phyloP scores from a whole-genome alignment of 2,329 filamentous ascomycete species.

The Colletotrichum tamarilloi region DNA sequence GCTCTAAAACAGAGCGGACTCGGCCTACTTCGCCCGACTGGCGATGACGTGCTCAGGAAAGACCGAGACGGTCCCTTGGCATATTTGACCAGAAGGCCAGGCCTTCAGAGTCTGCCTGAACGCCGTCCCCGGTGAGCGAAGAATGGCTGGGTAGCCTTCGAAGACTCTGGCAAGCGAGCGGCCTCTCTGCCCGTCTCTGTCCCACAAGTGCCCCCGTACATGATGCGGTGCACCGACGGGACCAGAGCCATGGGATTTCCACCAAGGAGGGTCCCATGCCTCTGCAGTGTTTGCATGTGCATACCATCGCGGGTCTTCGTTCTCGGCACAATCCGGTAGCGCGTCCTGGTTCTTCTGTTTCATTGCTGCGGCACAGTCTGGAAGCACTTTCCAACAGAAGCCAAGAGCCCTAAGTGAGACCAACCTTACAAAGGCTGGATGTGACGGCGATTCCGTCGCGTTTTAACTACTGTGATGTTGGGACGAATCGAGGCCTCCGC shows the following conservation, averaged over 20 bases:
- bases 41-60: conserved; percentile 24
- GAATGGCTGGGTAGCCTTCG: not conserved
- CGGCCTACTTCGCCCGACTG: not conserved
- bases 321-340: not conserved
- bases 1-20: not conserved
- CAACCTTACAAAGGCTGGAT: not conserved
- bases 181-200: not conserved
- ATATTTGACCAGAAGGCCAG: not conserved
- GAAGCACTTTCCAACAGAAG: not conserved
- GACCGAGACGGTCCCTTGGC: conserved; percentile 14
- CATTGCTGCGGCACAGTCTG: not conserved
- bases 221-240: not conserved
- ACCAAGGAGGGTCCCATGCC: not conserved
- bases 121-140: not conserved
- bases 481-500: not conserved
- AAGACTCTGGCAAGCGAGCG: not conserved
- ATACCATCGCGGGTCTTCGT: not conserved
- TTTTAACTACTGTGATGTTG: not conserved
- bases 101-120: not conserved
- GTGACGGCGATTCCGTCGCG: not conserved
- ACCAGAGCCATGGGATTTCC: conserved; percentile 16
- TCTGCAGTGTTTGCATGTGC: not conserved
- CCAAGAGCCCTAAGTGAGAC: not conserved
- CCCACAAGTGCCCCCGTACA: not conserved
- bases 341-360: not conserved